phyloP scores from a whole-genome alignment of 805 yeast genomes.

The Ogataea thermomethanolica region DNA sequence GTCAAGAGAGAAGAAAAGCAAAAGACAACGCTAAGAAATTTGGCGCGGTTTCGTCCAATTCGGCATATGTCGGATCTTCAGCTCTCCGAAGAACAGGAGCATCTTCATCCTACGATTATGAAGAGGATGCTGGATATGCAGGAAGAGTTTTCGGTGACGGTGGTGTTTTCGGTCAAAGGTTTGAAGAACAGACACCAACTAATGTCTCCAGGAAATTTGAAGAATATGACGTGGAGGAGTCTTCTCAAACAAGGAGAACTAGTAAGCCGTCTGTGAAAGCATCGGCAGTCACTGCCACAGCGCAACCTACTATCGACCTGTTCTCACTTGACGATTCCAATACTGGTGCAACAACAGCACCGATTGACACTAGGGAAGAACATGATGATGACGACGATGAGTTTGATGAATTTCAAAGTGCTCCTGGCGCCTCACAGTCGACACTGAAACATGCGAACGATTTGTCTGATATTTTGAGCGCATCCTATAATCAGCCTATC shows the following conservation, averaged over 20 bases:
- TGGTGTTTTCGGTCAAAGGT: slow-evolving; percentile 65
- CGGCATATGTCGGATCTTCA: slow-evolving; percentile 54
- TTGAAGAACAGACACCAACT: slow-evolving; percentile 52
- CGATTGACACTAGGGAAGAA: slow-evolving; percentile 13
- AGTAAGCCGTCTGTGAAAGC: slow-evolving; percentile 33
- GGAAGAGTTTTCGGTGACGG: slow-evolving; percentile 67
- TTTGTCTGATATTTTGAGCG: slow-evolving; percentile 32
- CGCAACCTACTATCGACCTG: slow-evolving; percentile 41
- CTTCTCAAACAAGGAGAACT: slow-evolving; percentile 26
- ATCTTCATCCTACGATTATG: slow-evolving; percentile 46
- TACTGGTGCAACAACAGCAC: slow-evolving; percentile 20
- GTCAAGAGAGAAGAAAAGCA: slow-evolving; percentile 89
- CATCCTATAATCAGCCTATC: slow-evolving; percentile 26
- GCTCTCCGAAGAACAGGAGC: slow-evolving; percentile 28
- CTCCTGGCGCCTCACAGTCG: slow-evolving; percentile 43
- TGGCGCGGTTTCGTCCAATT: slow-evolving; percentile 54
- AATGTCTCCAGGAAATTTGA: slow-evolving; percentile 46
- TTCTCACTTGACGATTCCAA: slow-evolving; percentile 41
- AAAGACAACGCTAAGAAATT: slow-evolving; percentile 79
- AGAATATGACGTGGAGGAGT: slow-evolving; percentile 54
- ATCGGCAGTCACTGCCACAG: slow-evolving; percentile 43
- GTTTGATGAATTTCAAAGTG: slow-evolving; percentile 76
- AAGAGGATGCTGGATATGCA: slow-evolving; percentile 39
- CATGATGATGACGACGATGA: slow-evolving; percentile 60
- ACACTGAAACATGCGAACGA: slow-evolving; percentile 24